Conservation (phyloP, 371 early-diverging fungal species). For the Globomyces sp. region DNA sequence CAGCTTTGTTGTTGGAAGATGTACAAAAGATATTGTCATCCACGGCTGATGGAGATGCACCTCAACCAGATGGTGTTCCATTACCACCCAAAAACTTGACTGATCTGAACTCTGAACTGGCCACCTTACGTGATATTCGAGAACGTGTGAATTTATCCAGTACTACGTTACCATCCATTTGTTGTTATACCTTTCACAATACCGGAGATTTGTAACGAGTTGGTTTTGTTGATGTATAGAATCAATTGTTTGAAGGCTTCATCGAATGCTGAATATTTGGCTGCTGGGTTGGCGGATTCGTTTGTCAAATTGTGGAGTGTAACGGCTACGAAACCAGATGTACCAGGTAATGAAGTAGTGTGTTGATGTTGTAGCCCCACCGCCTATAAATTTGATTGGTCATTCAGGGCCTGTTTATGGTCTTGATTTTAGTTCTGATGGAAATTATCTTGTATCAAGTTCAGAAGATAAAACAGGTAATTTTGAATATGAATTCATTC, state of each 20-base stretch:
- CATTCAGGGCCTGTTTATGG: constrained; percentile 98
- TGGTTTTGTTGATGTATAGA: constrained; percentile 29
- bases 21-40: background rate
- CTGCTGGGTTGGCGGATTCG: constrained; percentile 89
- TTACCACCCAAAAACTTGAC: constrained; percentile 58
- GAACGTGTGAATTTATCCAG: constrained; percentile 74
- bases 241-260: constrained; percentile 75
- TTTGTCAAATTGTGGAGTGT: constrained; percentile 86
- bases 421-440: constrained; percentile 85
- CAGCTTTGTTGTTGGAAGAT: constrained; percentile 6
- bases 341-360: background rate
- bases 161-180: constrained; percentile 86
- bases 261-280: constrained; percentile 69
- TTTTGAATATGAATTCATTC: background rate
- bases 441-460: constrained; percentile 85
- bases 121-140: constrained; percentile 78
- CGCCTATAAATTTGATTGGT: constrained; percentile 67
- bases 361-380: background rate
- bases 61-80: constrained; percentile 58
- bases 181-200: constrained; percentile 98
- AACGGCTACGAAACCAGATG: constrained; percentile 28
- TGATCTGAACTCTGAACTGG: constrained; percentile 68
- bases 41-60: constrained; percentile 35
- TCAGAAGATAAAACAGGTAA: constrained; percentile 96
- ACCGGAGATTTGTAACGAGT: constrained; percentile 70